phyloP scores from a whole-genome alignment of 345 rosid species.

The Jatropha curcas region DNA sequence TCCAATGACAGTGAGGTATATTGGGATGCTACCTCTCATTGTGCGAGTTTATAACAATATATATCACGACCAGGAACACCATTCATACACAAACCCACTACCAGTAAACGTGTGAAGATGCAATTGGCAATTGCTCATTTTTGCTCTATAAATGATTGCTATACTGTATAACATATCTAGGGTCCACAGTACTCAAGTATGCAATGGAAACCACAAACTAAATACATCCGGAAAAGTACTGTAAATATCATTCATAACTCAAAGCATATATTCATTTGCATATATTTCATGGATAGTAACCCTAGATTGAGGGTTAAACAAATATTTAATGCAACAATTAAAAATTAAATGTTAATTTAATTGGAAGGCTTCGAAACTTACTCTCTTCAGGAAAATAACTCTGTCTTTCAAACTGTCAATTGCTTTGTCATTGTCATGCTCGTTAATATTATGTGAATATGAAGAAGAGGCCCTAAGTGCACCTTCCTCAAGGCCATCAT shows the following conservation, averaged over 20 bases:
- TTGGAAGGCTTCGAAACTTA: conserved; percentile 26
- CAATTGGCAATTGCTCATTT: too few species aligned
- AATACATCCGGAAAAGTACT: not conserved
- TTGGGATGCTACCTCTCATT: not conserved
- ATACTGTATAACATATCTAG: not conserved
- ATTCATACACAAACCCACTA: not conserved
- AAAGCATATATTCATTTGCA: not conserved
- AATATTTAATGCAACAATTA: not conserved
- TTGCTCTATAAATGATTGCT: not conserved
- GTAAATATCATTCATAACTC: not conserved
- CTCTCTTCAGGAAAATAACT: conserved; percentile 70
- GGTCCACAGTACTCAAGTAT: conserved; percentile 3
- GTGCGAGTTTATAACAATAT: not conserved
- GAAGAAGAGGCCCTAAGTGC: conserved; percentile 62
- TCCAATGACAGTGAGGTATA: not conserved
- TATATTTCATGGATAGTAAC: not conserved
- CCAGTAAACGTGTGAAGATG: not conserved
- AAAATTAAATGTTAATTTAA: not conserved
- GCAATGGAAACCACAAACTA: not conserved
- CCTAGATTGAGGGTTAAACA: not conserved
- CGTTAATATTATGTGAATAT: conserved; percentile 45
- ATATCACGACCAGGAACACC: not conserved
- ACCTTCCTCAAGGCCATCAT: conserved; percentile 87
- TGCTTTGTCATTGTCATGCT: conserved; percentile 73
- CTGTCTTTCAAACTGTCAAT: conserved; percentile 65